Base-by-base conservation (phyloP, 2,329 filamentous ascomycete species). In the Colletotrichum sp. region DNA sequence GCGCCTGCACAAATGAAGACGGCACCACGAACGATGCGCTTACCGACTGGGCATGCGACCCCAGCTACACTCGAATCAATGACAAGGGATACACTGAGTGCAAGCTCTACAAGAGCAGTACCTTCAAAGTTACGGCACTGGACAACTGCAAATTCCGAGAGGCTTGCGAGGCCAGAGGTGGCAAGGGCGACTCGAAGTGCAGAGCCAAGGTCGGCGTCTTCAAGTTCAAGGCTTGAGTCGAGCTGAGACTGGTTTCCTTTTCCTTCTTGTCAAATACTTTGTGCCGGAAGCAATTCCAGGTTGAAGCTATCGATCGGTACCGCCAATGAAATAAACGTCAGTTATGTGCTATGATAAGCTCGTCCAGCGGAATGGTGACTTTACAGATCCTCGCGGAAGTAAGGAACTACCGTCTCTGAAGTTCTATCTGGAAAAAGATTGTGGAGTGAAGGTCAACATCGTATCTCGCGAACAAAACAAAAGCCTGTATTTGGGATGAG, bases 351-450 rank as follows among this genome's bases (percentile, higher is more conserved):
- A 21, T 52, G n/a, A 52, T 52, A 13, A 21, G 0, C 1, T 13
- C 10, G 2, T 0, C 43, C 3, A 24, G n/a, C 3, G 2, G 0
- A 52, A 24, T 8, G 1, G 2, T 21, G 43, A 13, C 10, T 21
- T 48, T 0, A 13, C n/a, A 48, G 0, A 12, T 13, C 2, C 6
- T 21, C 12, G 13, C 3, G n/a, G n/a, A 52, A 21, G 43, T 21
- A 21, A 48, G 43, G 3, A 21, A 1, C 0, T 24, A 21, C 10
- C 6, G 12, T 8, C 10, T 21, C 3, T 13, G 6, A 8, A n/a
- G 6, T 52, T 24, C 6, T 52, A 4, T 21, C n/a, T 8, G n/a
- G n/a, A 21, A 52, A 0, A 13, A 0, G 12, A n/a, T 3, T 21
- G 43, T 13, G 43, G 2, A 21, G 6, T 21, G 18, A 12, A 21